Conservation (phyloP, 2,329 filamentous ascomycete species). For the Colletotrichum kahawae region DNA sequence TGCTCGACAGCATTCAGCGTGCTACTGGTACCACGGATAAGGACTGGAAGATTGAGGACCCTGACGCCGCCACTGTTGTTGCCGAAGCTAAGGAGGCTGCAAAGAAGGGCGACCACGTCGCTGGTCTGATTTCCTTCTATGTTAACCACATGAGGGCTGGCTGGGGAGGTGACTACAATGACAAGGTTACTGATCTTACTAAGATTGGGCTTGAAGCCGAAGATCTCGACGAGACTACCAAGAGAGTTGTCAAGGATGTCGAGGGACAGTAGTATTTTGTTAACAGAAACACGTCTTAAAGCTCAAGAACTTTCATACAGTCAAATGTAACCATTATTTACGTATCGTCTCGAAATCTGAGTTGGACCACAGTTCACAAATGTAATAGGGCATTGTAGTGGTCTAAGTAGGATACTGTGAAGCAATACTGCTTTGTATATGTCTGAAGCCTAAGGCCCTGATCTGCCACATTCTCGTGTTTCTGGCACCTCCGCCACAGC, state of each 20-base stretch:
- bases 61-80: constrained; percentile 51
- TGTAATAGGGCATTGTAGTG: too few species aligned
- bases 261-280: background rate
- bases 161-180: constrained; percentile 35
- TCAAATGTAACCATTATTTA: too few species aligned
- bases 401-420: too few species aligned
- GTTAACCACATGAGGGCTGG: constrained; percentile 33
- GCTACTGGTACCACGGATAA: constrained; percentile 61
- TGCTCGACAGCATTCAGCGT: constrained; percentile 64
- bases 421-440: too few species aligned
- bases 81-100: constrained; percentile 45
- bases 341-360: too few species aligned
- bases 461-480: too few species aligned
- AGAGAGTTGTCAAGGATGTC: constrained; percentile 6
- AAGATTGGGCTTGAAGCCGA: constrained; percentile 32
- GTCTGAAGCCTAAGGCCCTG: too few species aligned
- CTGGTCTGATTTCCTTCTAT: constrained; percentile 40
- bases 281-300: too few species aligned
- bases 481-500: too few species aligned
- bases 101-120: constrained; percentile 54
- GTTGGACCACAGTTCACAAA: too few species aligned
- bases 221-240: constrained; percentile 31
- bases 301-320: too few species aligned
- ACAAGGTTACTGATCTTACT: constrained; percentile 31
- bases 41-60: constrained; percentile 58